phyloP scores from a whole-genome alignment of 371 early-diverging fungal genomes.

The Zopfochytrium polystomum region DNA sequence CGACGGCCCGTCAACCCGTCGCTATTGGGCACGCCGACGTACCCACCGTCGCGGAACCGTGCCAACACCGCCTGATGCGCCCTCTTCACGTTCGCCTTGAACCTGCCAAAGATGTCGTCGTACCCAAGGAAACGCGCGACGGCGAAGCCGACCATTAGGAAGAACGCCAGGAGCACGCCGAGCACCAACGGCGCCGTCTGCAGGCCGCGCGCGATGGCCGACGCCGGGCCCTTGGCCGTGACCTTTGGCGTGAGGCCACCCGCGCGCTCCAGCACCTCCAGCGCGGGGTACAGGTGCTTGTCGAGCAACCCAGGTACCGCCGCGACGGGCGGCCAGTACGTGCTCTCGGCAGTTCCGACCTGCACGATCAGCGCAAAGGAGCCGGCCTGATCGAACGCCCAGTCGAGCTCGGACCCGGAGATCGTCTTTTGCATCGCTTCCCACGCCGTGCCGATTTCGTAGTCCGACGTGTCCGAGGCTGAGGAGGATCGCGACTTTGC shows the following conservation, averaged over 20 bases:
- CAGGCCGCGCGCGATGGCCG: constrained; percentile 12
- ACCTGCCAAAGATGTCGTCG: constrained; percentile 36
- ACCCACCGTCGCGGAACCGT: constrained; percentile 6
- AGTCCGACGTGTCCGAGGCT: background rate
- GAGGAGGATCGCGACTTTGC: too few species aligned
- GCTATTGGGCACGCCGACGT: constrained; percentile 18
- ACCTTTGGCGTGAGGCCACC: constrained; percentile 20
- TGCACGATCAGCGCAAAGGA: constrained; percentile 29
- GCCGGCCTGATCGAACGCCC: constrained; percentile 39
- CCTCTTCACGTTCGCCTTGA: constrained; percentile 22
- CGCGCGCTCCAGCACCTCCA: constrained; percentile 20
- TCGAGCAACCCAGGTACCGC: constrained; percentile 10
- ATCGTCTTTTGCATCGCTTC: constrained; percentile 29
- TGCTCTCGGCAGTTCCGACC: constrained; percentile 24
- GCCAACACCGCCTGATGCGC: constrained; percentile 17
- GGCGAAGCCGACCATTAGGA: constrained; percentile 20
- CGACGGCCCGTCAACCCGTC: constrained; percentile 12
- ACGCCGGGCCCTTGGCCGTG: constrained; percentile 22
- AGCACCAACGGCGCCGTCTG: constrained; percentile 29
- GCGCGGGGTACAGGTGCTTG: constrained; percentile 24
- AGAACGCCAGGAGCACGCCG: constrained; percentile 25
- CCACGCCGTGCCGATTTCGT: constrained; percentile 32
- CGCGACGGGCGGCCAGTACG: constrained; percentile 22
- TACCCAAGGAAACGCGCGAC: constrained; percentile 34
- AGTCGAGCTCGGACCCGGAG: constrained; percentile 43